Percentiles rank a stretch among this genome's conserved stretches.
These are phyloP conservation scores for Suhomyces guaymorum DNA, from an alignment of 1,139 yeast genomes.

Conservation along the genomic window DNA sequence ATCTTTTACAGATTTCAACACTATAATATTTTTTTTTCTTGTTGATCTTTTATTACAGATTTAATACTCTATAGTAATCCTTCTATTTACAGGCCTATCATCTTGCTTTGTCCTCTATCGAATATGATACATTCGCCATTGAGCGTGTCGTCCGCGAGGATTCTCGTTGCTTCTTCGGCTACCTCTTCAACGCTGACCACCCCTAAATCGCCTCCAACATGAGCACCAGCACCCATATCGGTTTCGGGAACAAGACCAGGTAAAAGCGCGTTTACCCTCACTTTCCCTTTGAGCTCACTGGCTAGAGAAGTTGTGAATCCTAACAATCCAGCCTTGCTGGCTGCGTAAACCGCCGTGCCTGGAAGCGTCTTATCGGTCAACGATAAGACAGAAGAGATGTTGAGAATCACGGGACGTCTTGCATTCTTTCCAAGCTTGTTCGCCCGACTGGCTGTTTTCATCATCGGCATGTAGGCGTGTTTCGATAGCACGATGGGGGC, in stretches of 20 bases:
- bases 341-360: constrained; percentile 79
- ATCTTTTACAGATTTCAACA: too few species aligned
- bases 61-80: too few species aligned
- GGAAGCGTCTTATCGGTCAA: constrained; percentile 35
- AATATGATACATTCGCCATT: constrained; percentile 44
- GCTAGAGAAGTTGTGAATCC: constrained; percentile 70
- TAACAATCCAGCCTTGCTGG: constrained; percentile 75
- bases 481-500: constrained; percentile 65
- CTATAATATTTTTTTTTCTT: too few species aligned
- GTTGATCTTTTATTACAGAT: too few species aligned
- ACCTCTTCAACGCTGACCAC: constrained; percentile 27
- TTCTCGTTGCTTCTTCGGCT: constrained; percentile 29
- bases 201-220: constrained; percentile 19
- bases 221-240: constrained; percentile 57
- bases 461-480: constrained; percentile 47
- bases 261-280: constrained; percentile 62
- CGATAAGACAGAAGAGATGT: constrained; percentile 74
- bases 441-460: constrained; percentile 25
- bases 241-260: constrained; percentile 79
- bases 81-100: neutral
- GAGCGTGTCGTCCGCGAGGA: constrained; percentile 31
- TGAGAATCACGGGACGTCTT: constrained; percentile 44
- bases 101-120: constrained; percentile 14
- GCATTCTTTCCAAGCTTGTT: constrained; percentile 1
- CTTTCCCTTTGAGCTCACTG: constrained; percentile 54